Base-by-base conservation (phyloP, 352 stramenopile species). In the Phytophthora idaei region DNA sequence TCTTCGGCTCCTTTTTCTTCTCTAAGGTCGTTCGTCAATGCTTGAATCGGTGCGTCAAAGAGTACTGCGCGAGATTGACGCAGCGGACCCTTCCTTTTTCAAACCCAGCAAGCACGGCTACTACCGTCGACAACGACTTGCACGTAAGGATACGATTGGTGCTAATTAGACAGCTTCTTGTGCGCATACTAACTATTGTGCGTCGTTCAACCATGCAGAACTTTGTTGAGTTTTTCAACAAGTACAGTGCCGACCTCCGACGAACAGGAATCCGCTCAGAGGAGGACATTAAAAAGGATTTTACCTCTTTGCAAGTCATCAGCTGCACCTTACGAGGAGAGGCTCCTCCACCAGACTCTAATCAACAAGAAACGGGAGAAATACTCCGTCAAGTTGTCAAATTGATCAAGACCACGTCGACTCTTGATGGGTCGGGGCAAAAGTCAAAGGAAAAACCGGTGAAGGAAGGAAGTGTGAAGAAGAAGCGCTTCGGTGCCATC, bases 1-100 rank as follows among this genome's bases (percentile, higher is more conserved):
- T 95, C 50, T 86, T 77, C 14, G 76, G 85, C 6, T 87, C 85
- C 2, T 95, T 95, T 66, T 95, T 95, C 73, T 94, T 94, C 56
- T 88, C 84, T 12, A 93, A 93, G 27, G 60, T 94, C 5, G 74
- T 95, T 17, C 85, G 86, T 0, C 78, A 87, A 45, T 86, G 83
- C 49, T 65, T 95, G 25, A 81, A 94, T 42, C 78, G 83, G 14
- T 93, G 85, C 41, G 68, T 74, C 0, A 84, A 76, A 15, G 83
- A 93, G 49, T 95, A 94, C 45, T 53, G 66, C 11, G 87, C 90
- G 17, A 76, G 83, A 0, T 63, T 95, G 14, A 29, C 87, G 10
- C 69, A 81, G 15, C 85, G 87, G 27, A 90, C 76, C 12, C 73
- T 87, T 54, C 78, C 73, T 21, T 90, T 95, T 51, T 45, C 74